A percentile compares a stretch with the other conserved stretches of the same genome.
phyloP scores from a whole-genome alignment of 2,329 filamentous ascomycete species.

The Cordyceps pruinosa region DNA sequence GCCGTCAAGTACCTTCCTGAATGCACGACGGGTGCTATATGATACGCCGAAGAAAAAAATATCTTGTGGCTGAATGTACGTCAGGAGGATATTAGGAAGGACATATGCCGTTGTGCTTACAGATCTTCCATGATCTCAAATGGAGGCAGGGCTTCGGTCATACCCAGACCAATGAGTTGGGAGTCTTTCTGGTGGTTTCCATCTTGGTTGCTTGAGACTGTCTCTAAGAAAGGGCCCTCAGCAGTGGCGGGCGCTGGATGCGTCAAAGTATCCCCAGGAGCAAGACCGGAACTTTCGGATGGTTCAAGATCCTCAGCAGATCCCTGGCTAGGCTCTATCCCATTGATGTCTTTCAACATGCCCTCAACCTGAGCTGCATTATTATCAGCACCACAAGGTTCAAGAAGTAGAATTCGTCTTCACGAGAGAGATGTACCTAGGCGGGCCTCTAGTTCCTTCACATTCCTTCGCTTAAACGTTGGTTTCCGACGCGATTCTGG shows the following conservation, averaged over 20 bases:
- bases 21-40: conserved; percentile 70
- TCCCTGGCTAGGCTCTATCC: conserved; percentile 22
- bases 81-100: background rate
- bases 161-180: conserved; percentile 65
- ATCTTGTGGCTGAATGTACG: conserved; percentile 50
- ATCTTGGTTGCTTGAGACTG: conserved; percentile 1
- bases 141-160: conserved; percentile 74
- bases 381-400: conserved; percentile 4
- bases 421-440: conserved; percentile 51
- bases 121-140: conserved; percentile 76
- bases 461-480: conserved; percentile 80
- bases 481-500: conserved; percentile 86
- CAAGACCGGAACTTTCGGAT: conserved; percentile 1
- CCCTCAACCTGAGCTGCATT: conserved; percentile 73
- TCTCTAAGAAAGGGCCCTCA: background rate
- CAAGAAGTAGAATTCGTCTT: background rate
- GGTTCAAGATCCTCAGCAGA: conserved; percentile 13
- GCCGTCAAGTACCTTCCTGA: conserved; percentile 66
- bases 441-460: conserved; percentile 82
- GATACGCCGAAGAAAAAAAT: conserved; percentile 71
- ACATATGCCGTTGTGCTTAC: conserved; percentile 40
- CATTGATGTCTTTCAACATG: conserved; percentile 61
- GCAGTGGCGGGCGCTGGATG: background rate
- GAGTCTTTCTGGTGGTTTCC: conserved; percentile 14
- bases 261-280: background rate